phyloP scores from a whole-genome alignment of 345 rosid genomes.

The Erysimum cheiranthoides region DNA sequence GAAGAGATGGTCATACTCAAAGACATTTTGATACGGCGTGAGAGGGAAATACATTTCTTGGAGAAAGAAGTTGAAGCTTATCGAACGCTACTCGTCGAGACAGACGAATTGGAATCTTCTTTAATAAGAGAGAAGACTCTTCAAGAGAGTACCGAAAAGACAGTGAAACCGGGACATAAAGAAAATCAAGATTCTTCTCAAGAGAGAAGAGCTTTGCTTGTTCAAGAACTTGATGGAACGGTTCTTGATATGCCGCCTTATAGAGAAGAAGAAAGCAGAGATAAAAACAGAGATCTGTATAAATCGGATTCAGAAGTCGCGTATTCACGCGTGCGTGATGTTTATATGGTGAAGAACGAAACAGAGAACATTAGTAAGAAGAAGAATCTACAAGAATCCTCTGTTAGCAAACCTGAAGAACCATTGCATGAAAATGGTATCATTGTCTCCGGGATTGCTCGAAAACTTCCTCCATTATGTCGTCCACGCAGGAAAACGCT shows the following conservation, averaged over 20 bases:
- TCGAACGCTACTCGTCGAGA: slow-evolving; percentile 47
- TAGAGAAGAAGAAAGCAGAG: slow-evolving; percentile 28
- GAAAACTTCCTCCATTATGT: slow-evolving; percentile 51
- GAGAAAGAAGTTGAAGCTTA: slow-evolving; percentile 75
- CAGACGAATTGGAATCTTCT: slow-evolving; percentile 47
- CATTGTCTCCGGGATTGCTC: slow-evolving; percentile 47
- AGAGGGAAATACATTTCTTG: slow-evolving; percentile 73
- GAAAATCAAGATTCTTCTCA: slow-evolving; percentile 39
- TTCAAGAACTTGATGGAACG: slow-evolving; percentile 52
- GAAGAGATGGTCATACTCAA: slow-evolving; percentile 82
- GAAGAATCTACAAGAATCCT: slow-evolving; percentile 38
- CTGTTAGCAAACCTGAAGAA: slow-evolving; percentile 31
- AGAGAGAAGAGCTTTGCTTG: slow-evolving; percentile 49
- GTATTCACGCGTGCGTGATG: slow-evolving; percentile 42
- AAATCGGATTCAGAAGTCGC: slow-evolving; percentile 44
- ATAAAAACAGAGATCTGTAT: slow-evolving; percentile 22
- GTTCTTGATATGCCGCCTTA: slow-evolving; percentile 41
- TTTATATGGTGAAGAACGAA: slow-evolving; percentile 47
- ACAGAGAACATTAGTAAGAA: slow-evolving; percentile 42
- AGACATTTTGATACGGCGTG: slow-evolving; percentile 74
- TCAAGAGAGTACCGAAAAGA: slow-evolving; percentile 3
- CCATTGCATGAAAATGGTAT: slow-evolving; percentile 43
- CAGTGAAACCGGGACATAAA: slow-evolving; percentile 27
- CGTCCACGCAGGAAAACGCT: slow-evolving; percentile 44
- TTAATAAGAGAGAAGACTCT: slow-evolving; percentile 19